Evolutionary conservation across 2,329 filamentous ascomycete species (phyloP).

Genomic region (Colletotrichum australisinense): DNA sequence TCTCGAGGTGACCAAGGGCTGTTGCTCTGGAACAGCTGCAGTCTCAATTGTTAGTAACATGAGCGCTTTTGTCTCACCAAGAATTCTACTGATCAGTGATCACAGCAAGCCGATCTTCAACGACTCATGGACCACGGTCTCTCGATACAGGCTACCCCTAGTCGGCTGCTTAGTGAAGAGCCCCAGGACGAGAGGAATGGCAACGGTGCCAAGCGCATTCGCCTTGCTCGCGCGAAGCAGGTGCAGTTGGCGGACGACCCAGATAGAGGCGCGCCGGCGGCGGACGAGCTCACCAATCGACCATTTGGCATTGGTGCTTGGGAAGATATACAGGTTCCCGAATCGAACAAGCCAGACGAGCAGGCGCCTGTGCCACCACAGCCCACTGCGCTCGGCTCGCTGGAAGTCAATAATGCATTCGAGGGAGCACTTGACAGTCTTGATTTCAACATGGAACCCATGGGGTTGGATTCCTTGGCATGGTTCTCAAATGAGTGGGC

Average conservation of each 20-base stretch:
- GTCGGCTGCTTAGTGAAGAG: constrained; percentile 45
- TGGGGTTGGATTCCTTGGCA: constrained; percentile 49
- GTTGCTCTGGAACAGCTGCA: constrained; percentile 62
- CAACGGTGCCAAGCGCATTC: constrained; percentile 20
- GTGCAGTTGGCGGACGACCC: constrained; percentile 32
- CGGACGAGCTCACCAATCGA: constrained; percentile 32
- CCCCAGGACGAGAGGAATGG: constrained; percentile 21
- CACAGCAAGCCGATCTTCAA: constrained; percentile 57
- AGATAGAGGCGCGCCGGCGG: constrained; percentile 22
- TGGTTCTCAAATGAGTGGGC: constrained; percentile 35
- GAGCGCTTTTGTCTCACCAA: constrained; percentile 25
- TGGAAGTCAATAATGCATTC: constrained; percentile 62
- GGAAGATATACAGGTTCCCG: constrained; percentile 32
- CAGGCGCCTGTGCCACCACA: constrained; percentile 22
- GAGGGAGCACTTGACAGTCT: constrained; percentile 60
- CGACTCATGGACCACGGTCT: constrained; percentile 61
- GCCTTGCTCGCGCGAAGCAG: constrained; percentile 26
- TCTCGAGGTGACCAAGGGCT: constrained; percentile 61
- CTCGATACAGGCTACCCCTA: constrained; percentile 44
- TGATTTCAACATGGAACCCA: constrained; percentile 57
- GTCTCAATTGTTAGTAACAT: constrained; percentile 47
- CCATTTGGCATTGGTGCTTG: constrained; percentile 33
- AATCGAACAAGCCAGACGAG: constrained; percentile 23
- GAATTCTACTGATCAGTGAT: background rate
- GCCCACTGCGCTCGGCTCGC: constrained; percentile 46